These are phyloP conservation scores for Bondarzewia mesenterica DNA, from an alignment of 1,284 basidiomycete genomes.

Conservation along the genomic window DNA sequence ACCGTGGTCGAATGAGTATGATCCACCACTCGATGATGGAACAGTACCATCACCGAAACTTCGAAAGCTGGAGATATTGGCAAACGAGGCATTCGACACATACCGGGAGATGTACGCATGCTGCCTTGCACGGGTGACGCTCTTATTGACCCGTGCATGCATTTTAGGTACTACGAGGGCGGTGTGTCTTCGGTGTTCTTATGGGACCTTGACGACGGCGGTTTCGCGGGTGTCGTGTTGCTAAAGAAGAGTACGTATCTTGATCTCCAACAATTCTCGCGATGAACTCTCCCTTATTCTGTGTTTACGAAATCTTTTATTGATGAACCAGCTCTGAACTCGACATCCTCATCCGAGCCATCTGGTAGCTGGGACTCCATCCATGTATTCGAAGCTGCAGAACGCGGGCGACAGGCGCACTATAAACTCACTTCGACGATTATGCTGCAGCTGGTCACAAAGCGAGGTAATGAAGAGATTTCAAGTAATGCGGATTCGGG, in stretches of 20 bases:
- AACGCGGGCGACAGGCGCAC: constrained; percentile 85
- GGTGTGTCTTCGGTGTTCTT: constrained; percentile 97
- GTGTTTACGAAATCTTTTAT: background rate
- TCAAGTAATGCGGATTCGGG: background rate
- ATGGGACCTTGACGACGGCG: constrained; percentile 95
- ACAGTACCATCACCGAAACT: constrained; percentile 80
- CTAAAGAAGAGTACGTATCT: constrained; percentile 85
- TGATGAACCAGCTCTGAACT: constrained; percentile 46
- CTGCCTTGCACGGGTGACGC: background rate
- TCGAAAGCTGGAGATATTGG: constrained; percentile 85
- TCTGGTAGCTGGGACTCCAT: constrained; percentile 95
- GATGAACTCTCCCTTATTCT: background rate
- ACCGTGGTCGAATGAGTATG: constrained; percentile 96
- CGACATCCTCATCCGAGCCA: constrained; percentile 46
- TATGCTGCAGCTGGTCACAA: constrained; percentile 88
- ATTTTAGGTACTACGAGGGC: constrained; percentile 85
- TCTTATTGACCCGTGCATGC: background rate
- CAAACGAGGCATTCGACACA: constrained; percentile 96
- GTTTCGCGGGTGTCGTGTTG: constrained; percentile 94
- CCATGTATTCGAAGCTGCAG: constrained; percentile 92
- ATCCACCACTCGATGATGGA: constrained; percentile 82
- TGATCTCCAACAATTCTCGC: background rate
- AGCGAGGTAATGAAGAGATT: constrained; percentile 24
- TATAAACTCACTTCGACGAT: constrained; percentile 98
- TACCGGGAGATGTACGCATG: constrained; percentile 84